Percentiles rank a stretch among this genome's conserved stretches.
Conservation (phyloP, 495 filamentous ascomycete genomes). For the Trichocladium antarcticum region DNA sequence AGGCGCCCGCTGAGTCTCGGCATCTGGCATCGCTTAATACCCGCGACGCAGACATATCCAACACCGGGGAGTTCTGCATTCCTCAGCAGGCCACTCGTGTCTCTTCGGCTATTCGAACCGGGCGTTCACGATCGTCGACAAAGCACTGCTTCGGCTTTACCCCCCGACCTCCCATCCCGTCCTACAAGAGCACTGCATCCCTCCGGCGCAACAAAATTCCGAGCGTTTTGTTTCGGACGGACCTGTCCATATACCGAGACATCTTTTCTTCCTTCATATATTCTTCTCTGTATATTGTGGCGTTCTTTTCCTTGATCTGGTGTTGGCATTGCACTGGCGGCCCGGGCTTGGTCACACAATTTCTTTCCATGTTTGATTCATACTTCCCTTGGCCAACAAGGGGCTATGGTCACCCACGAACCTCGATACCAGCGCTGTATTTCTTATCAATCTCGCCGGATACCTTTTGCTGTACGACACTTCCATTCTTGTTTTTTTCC, state of each 20-base stretch:
- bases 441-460: not conserved
- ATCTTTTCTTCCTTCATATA: conserved; percentile 5
- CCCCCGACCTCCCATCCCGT: not conserved
- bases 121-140: not conserved
- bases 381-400: not conserved
- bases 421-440: not conserved
- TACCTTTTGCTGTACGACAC: not conserved
- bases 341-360: conserved; percentile 12
- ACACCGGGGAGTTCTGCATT: too few species aligned
- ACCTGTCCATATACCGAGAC: conserved; percentile 6
- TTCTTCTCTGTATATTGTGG: conserved; percentile 5
- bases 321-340: conserved; percentile 15
- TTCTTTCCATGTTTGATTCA: conserved; percentile 6
- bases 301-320: not conserved
- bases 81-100: too few species aligned
- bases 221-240: not conserved
- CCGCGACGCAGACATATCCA: not conserved
- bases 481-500: not conserved
- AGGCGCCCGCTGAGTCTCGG: conserved; percentile 18
- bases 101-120: not conserved
- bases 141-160: not conserved
- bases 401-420: not conserved
- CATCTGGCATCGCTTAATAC: not conserved
- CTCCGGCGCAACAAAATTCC: not conserved
- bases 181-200: not conserved